These are phyloP conservation scores for Cercospora brassicicola DNA, from an alignment of 2,329 filamentous ascomycete genomes.

Conservation along the genomic window DNA sequence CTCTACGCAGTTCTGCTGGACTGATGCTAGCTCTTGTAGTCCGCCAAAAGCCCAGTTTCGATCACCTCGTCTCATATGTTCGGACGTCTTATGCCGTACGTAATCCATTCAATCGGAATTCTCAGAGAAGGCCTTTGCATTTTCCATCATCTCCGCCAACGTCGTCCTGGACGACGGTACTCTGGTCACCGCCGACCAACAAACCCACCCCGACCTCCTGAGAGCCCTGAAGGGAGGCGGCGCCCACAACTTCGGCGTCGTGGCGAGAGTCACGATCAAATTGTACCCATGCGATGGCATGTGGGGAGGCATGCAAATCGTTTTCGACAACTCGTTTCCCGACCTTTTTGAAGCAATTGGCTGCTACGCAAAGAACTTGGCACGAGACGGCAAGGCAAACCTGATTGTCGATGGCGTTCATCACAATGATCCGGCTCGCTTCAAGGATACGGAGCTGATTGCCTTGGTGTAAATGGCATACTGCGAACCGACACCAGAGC, in stretches of 20 bases:
- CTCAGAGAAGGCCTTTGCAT: no score
- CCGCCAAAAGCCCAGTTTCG: no score
- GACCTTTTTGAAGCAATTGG: not conserved
- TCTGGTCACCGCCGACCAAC: constrained; percentile 17
- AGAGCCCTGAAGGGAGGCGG: constrained; percentile 26
- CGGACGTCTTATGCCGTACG: no score
- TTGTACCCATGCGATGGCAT: constrained; percentile 20
- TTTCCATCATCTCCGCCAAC: constrained; percentile 28
- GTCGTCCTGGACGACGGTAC: constrained; percentile 28
- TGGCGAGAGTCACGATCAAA: constrained; percentile 29
- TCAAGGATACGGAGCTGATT: not conserved
- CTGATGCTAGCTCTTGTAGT: no score
- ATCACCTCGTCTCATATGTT: no score
- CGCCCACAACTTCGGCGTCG: constrained; percentile 33
- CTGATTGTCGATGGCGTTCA: not conserved
- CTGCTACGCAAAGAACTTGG: not conserved
- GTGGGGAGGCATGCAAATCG: constrained; percentile 8
- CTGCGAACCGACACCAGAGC: not conserved
- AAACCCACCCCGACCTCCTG: constrained; percentile 28
- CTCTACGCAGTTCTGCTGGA: no score
- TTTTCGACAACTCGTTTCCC: not conserved
- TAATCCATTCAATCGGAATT: no score
- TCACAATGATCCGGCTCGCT: not conserved
- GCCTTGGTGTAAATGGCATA: not conserved
- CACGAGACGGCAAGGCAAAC: not conserved